A percentile compares a stretch with the other conserved stretches of the same genome.
These are phyloP conservation scores for Rhizopogon vesiculosus DNA, from an alignment of 768 basidiomycete genomes.

Conservation along the genomic window DNA sequence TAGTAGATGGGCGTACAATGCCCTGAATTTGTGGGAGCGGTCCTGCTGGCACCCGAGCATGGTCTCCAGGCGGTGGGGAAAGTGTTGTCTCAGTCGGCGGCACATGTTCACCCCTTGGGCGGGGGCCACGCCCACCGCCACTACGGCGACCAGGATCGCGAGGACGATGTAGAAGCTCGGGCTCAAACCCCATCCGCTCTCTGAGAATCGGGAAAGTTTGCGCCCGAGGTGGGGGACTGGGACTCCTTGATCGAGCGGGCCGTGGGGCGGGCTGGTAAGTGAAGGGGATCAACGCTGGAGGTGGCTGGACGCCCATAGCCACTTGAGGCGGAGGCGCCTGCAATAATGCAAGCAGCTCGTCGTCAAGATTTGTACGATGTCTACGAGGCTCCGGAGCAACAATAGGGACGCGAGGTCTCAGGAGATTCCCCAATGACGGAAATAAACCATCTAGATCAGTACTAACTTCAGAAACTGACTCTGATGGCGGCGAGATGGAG, in stretches of 20 bases:
- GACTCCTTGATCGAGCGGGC: slow-evolving; percentile 34
- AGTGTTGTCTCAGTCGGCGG: neutral
- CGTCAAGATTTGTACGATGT: slow-evolving; percentile 50
- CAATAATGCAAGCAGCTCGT: slow-evolving; percentile 58
- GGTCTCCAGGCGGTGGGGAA: neutral
- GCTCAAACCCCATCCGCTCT: slow-evolving; percentile 12
- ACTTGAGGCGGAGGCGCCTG: slow-evolving; percentile 38
- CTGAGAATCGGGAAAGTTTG: slow-evolving; percentile 25
- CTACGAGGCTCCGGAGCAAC: slow-evolving; percentile 38
- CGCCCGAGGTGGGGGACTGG: slow-evolving; percentile 30
- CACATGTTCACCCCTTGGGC: neutral
- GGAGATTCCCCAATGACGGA: slow-evolving; percentile 22
- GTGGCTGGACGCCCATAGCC: slow-evolving; percentile 36
- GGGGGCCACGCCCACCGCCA: neutral
- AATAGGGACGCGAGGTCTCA: slow-evolving; percentile 30
- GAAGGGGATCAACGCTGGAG: slow-evolving; percentile 53
- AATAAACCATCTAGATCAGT: slow-evolving; percentile 21
- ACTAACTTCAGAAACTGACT: slow-evolving; percentile 27
- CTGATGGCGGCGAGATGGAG: slow-evolving; percentile 9
- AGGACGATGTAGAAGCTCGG: slow-evolving; percentile 12
- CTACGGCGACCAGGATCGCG: neutral
- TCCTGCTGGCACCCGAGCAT: too few species aligned
- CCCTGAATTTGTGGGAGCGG: too few species aligned
- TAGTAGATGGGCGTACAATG: slow-evolving; percentile 9
- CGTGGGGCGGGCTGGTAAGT: slow-evolving; percentile 45